Base-by-base conservation (phyloP, 805 yeast species). In the Torulaspora quercuum region DNA sequence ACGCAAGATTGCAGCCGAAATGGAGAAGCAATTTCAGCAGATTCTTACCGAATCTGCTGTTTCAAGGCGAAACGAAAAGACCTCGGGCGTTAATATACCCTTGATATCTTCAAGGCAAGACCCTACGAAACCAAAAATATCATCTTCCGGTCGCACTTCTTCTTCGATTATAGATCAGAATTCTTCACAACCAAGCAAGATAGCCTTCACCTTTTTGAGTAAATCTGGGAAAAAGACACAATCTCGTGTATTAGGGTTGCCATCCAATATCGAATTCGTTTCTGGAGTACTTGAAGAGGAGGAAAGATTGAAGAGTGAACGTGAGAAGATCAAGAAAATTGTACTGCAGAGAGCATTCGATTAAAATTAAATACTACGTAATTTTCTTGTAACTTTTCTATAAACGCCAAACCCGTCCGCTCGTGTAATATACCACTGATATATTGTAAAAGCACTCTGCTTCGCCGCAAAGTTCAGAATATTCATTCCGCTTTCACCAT, bases 401-500 rank as follows among this genome's bases (percentile, higher is more conserved):
- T n/a, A n/a, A n/a, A n/a, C n/a, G n/a, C n/a, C n/a, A n/a, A n/a
- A n/a, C n/a, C n/a, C n/a, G n/a, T n/a, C n/a, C n/a, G n/a, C n/a
- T n/a, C n/a, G n/a, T n/a, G n/a, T n/a, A n/a, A n/a, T n/a, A n/a
- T n/a, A n/a, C n/a, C n/a, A n/a, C n/a, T n/a, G n/a, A n/a, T n/a
- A n/a, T n/a, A n/a, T n/a, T n/a, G n/a, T n/a, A n/a, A n/a, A n/a
- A n/a, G n/a, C n/a, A n/a, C n/a, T n/a, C n/a, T n/a, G n/a, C n/a
- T n/a, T n/a, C n/a, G n/a, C n/a, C n/a, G n/a, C n/a, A n/a, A n/a
- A n/a, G n/a, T n/a, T n/a, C n/a, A n/a, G n/a, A n/a, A n/a, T n/a
- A n/a, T n/a, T n/a, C n/a, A 61, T n/a, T 58, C 67, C 20, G 84
- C 87, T 52, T 76, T 73, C 28, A 87, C 78, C 52, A 85, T 70